Evolutionary conservation across 495 filamentous ascomycete genomes (phyloP).

Genomic region (Talaromyces trachyspermus): DNA sequence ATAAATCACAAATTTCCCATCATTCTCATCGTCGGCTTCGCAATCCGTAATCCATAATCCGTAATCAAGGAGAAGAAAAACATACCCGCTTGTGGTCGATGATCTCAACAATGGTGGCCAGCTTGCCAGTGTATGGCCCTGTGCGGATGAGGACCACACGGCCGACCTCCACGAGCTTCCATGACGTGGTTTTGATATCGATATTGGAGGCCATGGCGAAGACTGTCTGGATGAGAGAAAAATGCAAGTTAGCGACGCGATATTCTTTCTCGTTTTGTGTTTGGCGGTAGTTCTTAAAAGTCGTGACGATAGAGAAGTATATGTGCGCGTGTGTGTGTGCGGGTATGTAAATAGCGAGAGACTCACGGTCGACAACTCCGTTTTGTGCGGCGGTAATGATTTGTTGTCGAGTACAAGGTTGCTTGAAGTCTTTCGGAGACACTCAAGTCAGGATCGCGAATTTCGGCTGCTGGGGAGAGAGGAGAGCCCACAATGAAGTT

Average conservation of each 20-base stretch:
- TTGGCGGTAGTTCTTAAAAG: neutral
- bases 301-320: too few relatives aligned
- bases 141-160: conserved; percentile 79
- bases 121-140: conserved; percentile 71
- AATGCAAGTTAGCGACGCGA: conserved; percentile 5
- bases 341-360: neutral
- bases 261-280: neutral
- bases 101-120: conserved; percentile 95
- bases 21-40: conserved; percentile 8
- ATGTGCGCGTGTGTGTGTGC: neutral
- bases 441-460: conserved; percentile 27
- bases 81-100: conserved; percentile 99
- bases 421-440: conserved; percentile 30
- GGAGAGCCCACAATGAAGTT: conserved; percentile 20
- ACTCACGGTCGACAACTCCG: conserved; percentile 45
- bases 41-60: conserved; percentile 9
- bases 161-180: conserved; percentile 95
- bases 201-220: conserved; percentile 57
- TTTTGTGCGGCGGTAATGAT: conserved; percentile 31
- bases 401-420: conserved; percentile 38
- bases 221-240: conserved; percentile 15
- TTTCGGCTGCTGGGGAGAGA: conserved; percentile 26
- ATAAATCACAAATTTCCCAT: too few relatives aligned
- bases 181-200: conserved; percentile 67
- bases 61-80: too few relatives aligned